Evolutionary conservation across 208 protist species (phyloP), one percentile per base, ranked within the genome.

Genomic region (Novymonas esmeraldas): DNA sequence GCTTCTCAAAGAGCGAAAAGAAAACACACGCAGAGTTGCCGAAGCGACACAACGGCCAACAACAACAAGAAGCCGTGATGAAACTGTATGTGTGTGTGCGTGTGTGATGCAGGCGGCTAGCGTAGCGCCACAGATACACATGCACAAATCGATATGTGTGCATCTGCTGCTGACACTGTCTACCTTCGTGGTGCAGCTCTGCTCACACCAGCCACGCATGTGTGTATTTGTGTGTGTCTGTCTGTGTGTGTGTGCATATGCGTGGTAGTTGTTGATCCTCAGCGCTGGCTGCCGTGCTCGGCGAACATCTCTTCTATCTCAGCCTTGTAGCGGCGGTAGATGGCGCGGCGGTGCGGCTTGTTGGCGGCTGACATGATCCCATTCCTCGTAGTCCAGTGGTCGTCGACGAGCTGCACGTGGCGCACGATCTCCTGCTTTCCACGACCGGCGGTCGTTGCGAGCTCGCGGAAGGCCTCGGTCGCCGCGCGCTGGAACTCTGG

Each of bases 311-410:
- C 46, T 22, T 85, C 69, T 44, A 94, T 93, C 20, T 84, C 26
- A 26, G 83, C 67, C 26, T 64, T 72, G 75, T 94, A 94, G 2
- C 74, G 45, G n/a, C 68, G 61, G n/a, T 85, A 77, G 10, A 93
- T 64, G 7, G 51, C 70, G 42, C 56, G 39, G 34, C 87, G 81
- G 42, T 76, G 82, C 14, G 92, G 73, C 73, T 96, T 93, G 36
- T 64, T 79, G 18, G 88, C 78, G 6, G 84, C 76, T 2, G 85
- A 92, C 31, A 94, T 44, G 6, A 94, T 31, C 4, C 70, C 85
- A 74, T 94, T 95, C 63, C 92, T 83, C 1, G 79, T 70, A 18
- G 90, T 95, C 88, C 90, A 95, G 69, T 92, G 78, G 6, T 91
- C 50, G 39, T 34, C 64, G 59, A 87, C 26, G 58, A 77, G 60